Evolutionary conservation across 306 rosid species (phyloP), one percentile per base, ranked within the genome.

Genomic region (Vigna trinervia): DNA sequence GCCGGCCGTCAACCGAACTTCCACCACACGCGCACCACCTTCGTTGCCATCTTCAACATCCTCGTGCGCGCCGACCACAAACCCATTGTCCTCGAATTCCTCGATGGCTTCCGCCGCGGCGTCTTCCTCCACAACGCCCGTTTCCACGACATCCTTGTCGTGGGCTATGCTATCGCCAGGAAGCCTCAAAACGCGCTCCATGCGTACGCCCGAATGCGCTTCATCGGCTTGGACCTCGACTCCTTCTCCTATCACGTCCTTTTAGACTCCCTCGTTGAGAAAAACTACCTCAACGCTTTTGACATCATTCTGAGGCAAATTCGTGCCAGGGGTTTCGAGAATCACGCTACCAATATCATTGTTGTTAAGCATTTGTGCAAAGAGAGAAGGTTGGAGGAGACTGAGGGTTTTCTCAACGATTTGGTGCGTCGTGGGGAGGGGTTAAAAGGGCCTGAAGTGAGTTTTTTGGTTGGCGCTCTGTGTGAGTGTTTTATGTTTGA

Each of bases 101-200:
- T 92, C 39, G 52, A 73, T 1, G 11, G n/a, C 73, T 86, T 72
- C 54, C 10, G 50, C 45, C 79, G 38, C 50, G 82, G 77, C 0
- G n/a, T 32, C 13, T 5, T 10, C 23, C 2, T 26, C 3, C 84
- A 78, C 51, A 34, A 8, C 9, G 86, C 61, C 23, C 68, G 92
- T 0, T 94, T 92, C 70, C 19, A 85, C 23, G 88, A 87, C 20
- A 92, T 85, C 3, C 75, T 94, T 75, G 93, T 94, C 20, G 26
- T 94, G 41, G 98, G 98, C 0, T 94, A 94, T 12, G 89, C 96
- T 0, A 86, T 92, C 19, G 96, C 93, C 0, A 92, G 97, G 0
- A 90, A 85, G 47, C 96, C 94, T 1, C 87, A 89, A 0, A 10
- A 70, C 50, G 97, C 98, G 11, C 94, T 94, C 78, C 80, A 83